Conservation (phyloP, 2,329 filamentous ascomycete genomes). For the Moelleriella libera region DNA sequence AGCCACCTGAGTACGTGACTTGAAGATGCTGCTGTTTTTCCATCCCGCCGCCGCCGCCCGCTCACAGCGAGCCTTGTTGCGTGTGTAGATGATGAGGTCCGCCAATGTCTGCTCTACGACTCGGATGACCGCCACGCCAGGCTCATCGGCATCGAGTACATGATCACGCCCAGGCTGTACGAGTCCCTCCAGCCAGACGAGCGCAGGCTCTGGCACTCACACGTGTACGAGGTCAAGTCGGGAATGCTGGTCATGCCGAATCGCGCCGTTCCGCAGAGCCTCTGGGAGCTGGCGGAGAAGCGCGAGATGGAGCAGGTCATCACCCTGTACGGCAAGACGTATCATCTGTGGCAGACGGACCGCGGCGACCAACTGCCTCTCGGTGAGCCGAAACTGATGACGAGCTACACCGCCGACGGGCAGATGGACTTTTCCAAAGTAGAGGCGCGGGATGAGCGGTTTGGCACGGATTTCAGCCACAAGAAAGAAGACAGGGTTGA, state of each 20-base stretch:
- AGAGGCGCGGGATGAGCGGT: constrained; percentile 27
- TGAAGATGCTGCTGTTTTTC: not conserved
- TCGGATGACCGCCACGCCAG: constrained; percentile 49
- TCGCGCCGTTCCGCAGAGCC: constrained; percentile 38
- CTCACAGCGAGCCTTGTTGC: not conserved
- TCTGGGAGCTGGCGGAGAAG: constrained; percentile 66
- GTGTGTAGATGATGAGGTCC: constrained; percentile 40
- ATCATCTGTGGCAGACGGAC: constrained; percentile 79
- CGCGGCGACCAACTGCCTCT: constrained; percentile 45
- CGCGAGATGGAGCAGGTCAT: constrained; percentile 68
- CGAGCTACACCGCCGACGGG: constrained; percentile 32
- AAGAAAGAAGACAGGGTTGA: constrained; percentile 29
- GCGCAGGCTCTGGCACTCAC: constrained; percentile 67
- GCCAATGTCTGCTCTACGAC: constrained; percentile 81
- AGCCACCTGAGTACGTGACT: constrained; percentile 43
- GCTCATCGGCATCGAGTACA: constrained; percentile 78
- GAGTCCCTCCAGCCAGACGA: constrained; percentile 51
- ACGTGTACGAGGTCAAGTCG: constrained; percentile 59
- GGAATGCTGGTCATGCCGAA: constrained; percentile 72
- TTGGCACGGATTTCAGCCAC: constrained; percentile 27
- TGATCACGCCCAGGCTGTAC: constrained; percentile 62
- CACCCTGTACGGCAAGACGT: constrained; percentile 68
- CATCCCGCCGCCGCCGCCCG: constrained; percentile 22
- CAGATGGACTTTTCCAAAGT: constrained; percentile 35
- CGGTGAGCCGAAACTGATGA: constrained; percentile 40